phyloP scores from a whole-genome alignment of 2,329 filamentous ascomycete species.

The Didymellaceae sp. region DNA sequence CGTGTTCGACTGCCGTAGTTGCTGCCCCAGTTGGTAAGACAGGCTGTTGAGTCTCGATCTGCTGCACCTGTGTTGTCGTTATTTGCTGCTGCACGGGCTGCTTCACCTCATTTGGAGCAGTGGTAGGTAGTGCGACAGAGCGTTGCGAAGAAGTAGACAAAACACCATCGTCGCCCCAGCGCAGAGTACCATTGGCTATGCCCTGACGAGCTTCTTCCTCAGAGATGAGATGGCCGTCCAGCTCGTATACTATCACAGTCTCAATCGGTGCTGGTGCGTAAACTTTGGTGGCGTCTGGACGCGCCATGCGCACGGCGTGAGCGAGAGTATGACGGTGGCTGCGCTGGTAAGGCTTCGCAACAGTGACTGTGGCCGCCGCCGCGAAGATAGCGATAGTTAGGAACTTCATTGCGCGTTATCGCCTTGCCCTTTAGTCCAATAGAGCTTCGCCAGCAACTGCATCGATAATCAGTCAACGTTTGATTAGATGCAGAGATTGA shows the following conservation, averaged over 20 bases:
- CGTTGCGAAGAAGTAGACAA: slow-evolving; percentile 39
- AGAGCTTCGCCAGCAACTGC: slow-evolving; percentile 4
- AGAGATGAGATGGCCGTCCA: slow-evolving; percentile 69
- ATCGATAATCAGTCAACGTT: slow-evolving; percentile 18
- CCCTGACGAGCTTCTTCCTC: slow-evolving; percentile 72
- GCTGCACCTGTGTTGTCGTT: slow-evolving; percentile 4
- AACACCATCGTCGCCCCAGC: slow-evolving; percentile 69
- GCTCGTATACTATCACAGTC: slow-evolving; percentile 73
- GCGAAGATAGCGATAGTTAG: slow-evolving; percentile 44
- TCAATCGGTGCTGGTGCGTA: slow-evolving; percentile 62
- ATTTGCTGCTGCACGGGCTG: slow-evolving; percentile 8
- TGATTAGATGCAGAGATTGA: not conserved
- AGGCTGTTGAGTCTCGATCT: slow-evolving; percentile 3
- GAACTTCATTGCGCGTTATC: slow-evolving; percentile 44
- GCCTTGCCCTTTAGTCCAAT: not conserved
- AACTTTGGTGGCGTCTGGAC: slow-evolving; percentile 56
- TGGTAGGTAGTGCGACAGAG: slow-evolving; percentile 26
- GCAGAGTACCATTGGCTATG: slow-evolving; percentile 69
- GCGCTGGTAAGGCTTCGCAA: slow-evolving; percentile 66
- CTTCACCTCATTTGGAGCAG: slow-evolving; percentile 17
- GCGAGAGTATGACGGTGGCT: slow-evolving; percentile 58
- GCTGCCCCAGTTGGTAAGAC: slow-evolving; percentile 8
- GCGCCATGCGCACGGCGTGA: slow-evolving; percentile 55
- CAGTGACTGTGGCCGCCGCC: slow-evolving; percentile 55
- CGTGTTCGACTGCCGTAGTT: slow-evolving; percentile 26